Base-by-base conservation (phyloP, 306 rosid species). In the Datisca glomerata region DNA sequence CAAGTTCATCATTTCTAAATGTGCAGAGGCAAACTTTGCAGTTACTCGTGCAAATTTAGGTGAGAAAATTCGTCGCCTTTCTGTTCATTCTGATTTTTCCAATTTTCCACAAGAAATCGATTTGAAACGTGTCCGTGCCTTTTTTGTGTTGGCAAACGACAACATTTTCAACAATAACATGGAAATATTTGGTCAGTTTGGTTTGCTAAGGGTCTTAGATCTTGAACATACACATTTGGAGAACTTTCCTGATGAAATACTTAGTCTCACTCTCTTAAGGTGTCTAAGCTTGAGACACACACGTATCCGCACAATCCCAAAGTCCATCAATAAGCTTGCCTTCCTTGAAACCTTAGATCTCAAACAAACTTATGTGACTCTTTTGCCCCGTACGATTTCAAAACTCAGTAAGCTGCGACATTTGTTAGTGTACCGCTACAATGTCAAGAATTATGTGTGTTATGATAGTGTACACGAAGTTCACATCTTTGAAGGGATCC, bases 281-380 rank as follows among this genome's bases (percentile, higher is more conserved):
- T 27, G 41, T 36, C 1, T 52, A 18, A 10, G 25, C 41, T 31
- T 52, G 39, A 52, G 57, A 4, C 16, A 13, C 25, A 40, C 39
- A 8, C n/a, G 27, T 5, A 39, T 52, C 3, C 11, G 18, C 9
- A 7, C 2, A 52, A 12, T 52, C 6, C 57, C 38, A 25, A 39
- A 19, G 12, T 39, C 40, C 39, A 25, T 25, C 6, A 14, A 21
- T 12, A 27, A 27, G 17, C 57, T 52, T 39, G 27, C 15, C 36
- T 14, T 55, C 21, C 21, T 55, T 34, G 60, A 55, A 45, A 35
- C 37, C 21, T 36, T 45, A 9, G 61, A 56, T 46, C 61, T 56
- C 9, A 45, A 56, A 38, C 43, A 45, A 1, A 56, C 61, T 4
- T 19, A 16, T 3, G 61, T 56, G 12, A 36, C 53, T 2, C 8